A percentile compares a stretch with the other conserved stretches of the same genome.
Evolutionary conservation across 2,329 filamentous ascomycete species (phyloP).

Genomic region (Pseudonectria buxi): DNA sequence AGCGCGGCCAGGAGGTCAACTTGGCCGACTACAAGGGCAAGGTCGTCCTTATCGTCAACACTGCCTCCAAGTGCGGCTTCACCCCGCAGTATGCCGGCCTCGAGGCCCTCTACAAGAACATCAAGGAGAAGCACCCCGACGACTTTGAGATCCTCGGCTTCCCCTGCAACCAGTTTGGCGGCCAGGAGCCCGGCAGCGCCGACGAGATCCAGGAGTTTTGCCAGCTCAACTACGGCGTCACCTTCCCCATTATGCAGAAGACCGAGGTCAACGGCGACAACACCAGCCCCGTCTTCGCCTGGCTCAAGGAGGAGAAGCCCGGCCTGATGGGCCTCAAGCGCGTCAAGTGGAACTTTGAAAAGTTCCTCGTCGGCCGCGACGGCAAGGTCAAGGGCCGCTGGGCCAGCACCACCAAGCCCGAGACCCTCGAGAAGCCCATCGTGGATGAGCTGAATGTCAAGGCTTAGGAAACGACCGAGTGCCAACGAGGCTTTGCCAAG

Average conservation of each 20-base stretch:
- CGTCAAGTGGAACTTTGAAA: slow-evolving; percentile 99
- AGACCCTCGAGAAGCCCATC: slow-evolving; percentile 68
- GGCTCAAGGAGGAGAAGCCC: slow-evolving; percentile 65
- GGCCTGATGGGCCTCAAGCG: slow-evolving; percentile 82
- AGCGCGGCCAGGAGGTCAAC: slow-evolving; percentile 60
- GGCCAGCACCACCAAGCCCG: slow-evolving; percentile 84
- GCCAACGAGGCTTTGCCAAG: too few relatives aligned
- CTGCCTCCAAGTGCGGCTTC: slow-evolving; percentile 97
- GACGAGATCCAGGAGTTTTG: slow-evolving; percentile 81
- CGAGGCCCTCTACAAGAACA: slow-evolving; percentile 77
- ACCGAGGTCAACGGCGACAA: slow-evolving; percentile 86
- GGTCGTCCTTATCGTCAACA: slow-evolving; percentile 94
- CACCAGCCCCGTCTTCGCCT: slow-evolving; percentile 74
- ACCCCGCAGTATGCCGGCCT: slow-evolving; percentile 90
- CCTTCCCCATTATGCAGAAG: slow-evolving; percentile 87
- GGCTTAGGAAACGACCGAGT: slow-evolving; percentile 4
- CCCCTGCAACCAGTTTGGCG: slow-evolving; percentile 96
- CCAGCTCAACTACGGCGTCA: slow-evolving; percentile 86
- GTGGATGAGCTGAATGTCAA: slow-evolving; percentile 63
- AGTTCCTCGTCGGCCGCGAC: slow-evolving; percentile 84
- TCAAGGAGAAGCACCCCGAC: slow-evolving; percentile 62
- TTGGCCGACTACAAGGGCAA: slow-evolving; percentile 76
- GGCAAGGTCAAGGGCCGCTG: slow-evolving; percentile 80
- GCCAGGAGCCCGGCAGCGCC: slow-evolving; percentile 78
- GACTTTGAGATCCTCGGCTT: slow-evolving; percentile 88